phyloP scores from a whole-genome alignment of 306 rosid genomes.

The Rosa multiflora region DNA sequence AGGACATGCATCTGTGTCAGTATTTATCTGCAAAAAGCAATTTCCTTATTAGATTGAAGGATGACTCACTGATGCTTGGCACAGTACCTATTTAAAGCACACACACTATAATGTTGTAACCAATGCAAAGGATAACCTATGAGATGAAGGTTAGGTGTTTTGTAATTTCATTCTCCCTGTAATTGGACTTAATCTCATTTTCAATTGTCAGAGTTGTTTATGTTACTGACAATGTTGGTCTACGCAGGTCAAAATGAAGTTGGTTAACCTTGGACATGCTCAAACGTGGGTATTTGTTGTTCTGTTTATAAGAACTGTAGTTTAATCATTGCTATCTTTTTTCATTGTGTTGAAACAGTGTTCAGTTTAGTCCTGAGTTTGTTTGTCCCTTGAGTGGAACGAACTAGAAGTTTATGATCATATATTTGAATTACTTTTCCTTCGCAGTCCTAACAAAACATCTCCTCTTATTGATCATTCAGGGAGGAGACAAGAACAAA shows the following conservation, averaged over 20 bases:
- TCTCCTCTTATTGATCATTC: too few relatives aligned
- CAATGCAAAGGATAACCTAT: conserved; percentile 1
- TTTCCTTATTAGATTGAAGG: neutral
- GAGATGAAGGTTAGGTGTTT: conserved; percentile 9
- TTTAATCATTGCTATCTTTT: conserved; percentile 9
- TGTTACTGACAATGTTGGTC: conserved; percentile 26
- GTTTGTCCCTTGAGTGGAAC: too few relatives aligned
- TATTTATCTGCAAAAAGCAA: neutral
- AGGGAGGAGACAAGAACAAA: too few relatives aligned
- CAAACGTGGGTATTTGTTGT: conserved; percentile 64
- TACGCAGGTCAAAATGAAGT: conserved; percentile 89
- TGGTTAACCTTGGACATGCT: conserved; percentile 76
- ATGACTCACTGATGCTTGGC: conserved; percentile 1
- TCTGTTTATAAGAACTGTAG: conserved; percentile 12
- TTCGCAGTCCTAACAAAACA: too few relatives aligned
- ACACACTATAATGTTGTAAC: neutral
- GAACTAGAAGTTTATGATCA: too few relatives aligned
- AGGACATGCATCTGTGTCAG: neutral
- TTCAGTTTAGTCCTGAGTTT: too few relatives aligned
- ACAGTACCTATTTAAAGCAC: neutral
- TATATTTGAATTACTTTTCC: too few relatives aligned
- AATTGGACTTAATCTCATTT: neutral
- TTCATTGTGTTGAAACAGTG: neutral
- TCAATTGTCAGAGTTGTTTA: conserved; percentile 6
- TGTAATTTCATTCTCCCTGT: neutral